Evolutionary conservation across 306 rosid genomes (phyloP).

Genomic region (Adenanthera pavonina): DNA sequence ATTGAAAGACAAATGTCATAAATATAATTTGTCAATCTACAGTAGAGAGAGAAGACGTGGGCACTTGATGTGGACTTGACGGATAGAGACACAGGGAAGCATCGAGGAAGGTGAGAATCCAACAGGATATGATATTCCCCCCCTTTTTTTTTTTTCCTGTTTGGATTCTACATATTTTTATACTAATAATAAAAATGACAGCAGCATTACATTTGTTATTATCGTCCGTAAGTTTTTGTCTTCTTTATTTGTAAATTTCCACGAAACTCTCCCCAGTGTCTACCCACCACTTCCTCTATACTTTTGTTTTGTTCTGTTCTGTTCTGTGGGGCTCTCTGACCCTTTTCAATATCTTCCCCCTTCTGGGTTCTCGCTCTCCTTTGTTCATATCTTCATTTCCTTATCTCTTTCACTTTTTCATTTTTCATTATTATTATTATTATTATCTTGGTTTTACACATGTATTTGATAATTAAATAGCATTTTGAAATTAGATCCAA

Average conservation of each 20-base stretch:
- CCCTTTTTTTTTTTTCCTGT: too few relatives aligned
- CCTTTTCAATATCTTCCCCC: not conserved
- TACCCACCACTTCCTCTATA: not conserved
- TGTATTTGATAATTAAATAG: too few relatives aligned
- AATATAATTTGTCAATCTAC: too few relatives aligned
- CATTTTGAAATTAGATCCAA: not conserved
- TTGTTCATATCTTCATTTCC: not conserved
- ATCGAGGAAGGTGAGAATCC: not conserved
- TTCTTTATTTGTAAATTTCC: not conserved
- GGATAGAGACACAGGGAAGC: not conserved
- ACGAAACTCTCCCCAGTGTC: not conserved
- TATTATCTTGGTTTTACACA: not conserved
- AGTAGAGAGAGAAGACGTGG: too few relatives aligned
- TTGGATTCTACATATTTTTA: too few relatives aligned
- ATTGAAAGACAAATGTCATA: too few relatives aligned
- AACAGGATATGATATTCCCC: too few relatives aligned
- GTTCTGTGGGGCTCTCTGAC: not conserved
- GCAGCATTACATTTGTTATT: too few relatives aligned
- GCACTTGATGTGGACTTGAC: too few relatives aligned
- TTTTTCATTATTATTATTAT: not conserved
- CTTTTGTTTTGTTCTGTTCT: not conserved
- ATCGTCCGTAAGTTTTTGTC: not conserved
- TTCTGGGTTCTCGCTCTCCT: not conserved
- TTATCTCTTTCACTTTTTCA: too few relatives aligned
- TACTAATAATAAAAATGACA: too few relatives aligned